Evolutionary conservation across 2,329 filamentous ascomycete genomes (phyloP), one percentile per base, ranked within the genome.

Genomic region (Ceratocystis colombiana): DNA sequence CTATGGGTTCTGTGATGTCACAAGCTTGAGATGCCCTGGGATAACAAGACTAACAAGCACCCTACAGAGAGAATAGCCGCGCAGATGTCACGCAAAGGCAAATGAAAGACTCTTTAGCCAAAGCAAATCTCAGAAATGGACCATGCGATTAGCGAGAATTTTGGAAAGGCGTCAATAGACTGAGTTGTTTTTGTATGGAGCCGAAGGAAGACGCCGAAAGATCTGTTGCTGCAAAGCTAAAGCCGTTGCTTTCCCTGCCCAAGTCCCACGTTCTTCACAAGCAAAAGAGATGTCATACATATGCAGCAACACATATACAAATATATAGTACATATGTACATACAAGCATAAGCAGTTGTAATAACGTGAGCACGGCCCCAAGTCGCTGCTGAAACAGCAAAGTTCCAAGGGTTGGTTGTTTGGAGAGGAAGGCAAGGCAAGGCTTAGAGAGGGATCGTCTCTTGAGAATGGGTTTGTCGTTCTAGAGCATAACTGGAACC

Each of bases 231-330:
- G 25, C 55, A 33, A 37, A n/a, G 55, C 5, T 59, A 59, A 59
- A 59, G 55, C 55, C 55, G 55, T n/a, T 59, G 55, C 55, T 59
- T 59, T 59, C 55, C 55, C 48, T 50, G 48, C 48, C 48, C 48
- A 53, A 41, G 37, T 41, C 37, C 37, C 37, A 41, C 37, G 37
- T 41, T 17, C 10, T 59, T 15, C 15, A 17, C 55, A 3, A 30
- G 15, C 8, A 17, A 30, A n/a, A 33, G 53, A 59, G 55, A 33
- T 30, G 20, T 37, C 55, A 37, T 59, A 8, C 17, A n/a, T 30
- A 3, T 59, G 12, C 30, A 59, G 55, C 28, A 30, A 53, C 33
- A 20, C 55, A 33, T 59, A 57, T 33, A 37, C 48, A 37, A 41
- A 41, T 41, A 41, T 41, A 37, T 37, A 37, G 33, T 37, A 37